A percentile compares a stretch with the other conserved stretches of the same genome.
These are phyloP conservation scores for Pseudisothecium myosuroides DNA, from an alignment of 225 moss, liverwort and hornwort genomes.

Conservation along the genomic window DNA sequence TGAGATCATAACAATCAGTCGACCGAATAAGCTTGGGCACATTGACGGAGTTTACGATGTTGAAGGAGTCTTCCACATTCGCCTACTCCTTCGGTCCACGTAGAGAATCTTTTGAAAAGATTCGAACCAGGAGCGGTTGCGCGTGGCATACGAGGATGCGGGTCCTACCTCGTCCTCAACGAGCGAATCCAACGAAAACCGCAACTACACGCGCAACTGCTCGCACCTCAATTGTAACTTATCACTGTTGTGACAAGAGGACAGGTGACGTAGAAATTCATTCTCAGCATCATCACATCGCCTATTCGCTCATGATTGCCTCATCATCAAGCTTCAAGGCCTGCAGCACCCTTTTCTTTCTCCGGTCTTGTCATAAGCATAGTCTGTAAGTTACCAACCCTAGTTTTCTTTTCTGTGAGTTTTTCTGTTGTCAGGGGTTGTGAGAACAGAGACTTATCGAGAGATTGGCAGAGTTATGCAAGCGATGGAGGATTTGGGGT, in stretches of 20 bases:
- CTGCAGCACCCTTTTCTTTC: background rate
- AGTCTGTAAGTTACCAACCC: background rate
- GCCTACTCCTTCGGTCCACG: background rate
- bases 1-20: background rate
- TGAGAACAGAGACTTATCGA: background rate
- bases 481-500: constrained; percentile 13
- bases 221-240: background rate
- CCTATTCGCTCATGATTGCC: background rate
- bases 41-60: background rate
- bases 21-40: background rate
- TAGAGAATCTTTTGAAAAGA: background rate
- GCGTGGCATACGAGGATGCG: background rate
- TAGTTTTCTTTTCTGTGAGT: background rate
- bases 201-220: background rate
- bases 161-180: background rate
- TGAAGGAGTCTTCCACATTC: background rate
- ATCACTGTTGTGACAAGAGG: background rate
- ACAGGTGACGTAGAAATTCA: background rate
- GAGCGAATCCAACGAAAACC: background rate
- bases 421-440: background rate
- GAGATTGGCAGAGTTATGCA: background rate
- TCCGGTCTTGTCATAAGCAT: background rate
- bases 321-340: background rate
- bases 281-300: background rate
- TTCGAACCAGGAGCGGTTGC: background rate